phyloP scores from a whole-genome alignment of 2,329 filamentous ascomycete genomes.

The Fusarium sp. region DNA sequence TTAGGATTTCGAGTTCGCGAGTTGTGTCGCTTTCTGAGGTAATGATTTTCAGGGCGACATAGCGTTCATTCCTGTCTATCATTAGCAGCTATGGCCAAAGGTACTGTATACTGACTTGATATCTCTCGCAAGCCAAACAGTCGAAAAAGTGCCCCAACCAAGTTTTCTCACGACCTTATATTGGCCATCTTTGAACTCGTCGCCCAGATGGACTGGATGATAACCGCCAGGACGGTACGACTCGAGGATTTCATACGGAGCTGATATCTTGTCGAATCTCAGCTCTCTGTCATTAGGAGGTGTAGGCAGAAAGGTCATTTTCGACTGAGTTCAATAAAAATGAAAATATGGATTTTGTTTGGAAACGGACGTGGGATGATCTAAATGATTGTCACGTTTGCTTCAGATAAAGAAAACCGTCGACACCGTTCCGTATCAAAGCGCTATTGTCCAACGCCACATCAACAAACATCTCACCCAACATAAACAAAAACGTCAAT shows the following conservation, averaged over 20 bases:
- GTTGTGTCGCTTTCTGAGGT: fast-evolving
- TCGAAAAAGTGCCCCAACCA: neutral
- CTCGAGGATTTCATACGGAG: neutral
- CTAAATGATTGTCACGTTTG: neutral
- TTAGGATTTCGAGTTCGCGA: fast-evolving
- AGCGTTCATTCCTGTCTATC: neutral
- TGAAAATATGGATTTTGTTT: fast-evolving
- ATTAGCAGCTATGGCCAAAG: too few relatives aligned
- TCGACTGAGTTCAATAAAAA: too few relatives aligned
- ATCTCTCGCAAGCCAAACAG: neutral
- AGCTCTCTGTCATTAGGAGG: neutral
- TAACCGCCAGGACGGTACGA: neutral
- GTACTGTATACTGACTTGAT: fast-evolving
- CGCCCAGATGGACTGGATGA: neutral
- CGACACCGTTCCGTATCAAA: neutral
- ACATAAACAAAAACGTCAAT: too few relatives aligned
- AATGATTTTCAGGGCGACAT: neutral
- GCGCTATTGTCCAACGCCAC: neutral
- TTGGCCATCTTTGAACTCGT: neutral
- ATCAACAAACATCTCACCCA: neutral
- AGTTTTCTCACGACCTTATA: neutral
- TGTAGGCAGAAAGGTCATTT: neutral
- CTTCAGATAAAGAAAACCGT: neutral
- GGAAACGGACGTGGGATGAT: fast-evolving
- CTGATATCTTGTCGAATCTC: neutral